phyloP scores from a whole-genome alignment of 2,329 filamentous ascomycete species.

The Trichoderma sp. region DNA sequence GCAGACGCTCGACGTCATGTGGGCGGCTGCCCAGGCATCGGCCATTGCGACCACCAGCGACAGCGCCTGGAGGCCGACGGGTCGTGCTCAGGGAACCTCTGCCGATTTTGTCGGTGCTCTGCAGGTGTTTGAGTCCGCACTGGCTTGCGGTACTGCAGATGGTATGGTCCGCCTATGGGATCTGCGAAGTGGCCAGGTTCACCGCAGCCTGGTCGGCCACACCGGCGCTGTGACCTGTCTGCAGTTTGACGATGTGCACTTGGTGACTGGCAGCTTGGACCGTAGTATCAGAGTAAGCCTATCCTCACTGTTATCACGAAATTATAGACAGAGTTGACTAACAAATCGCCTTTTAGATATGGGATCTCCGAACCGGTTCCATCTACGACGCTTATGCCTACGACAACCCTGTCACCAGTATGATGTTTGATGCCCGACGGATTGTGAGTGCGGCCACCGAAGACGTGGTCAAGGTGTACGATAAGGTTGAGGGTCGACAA shows the following conservation, averaged over 20 bases:
- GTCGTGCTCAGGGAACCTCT: slow-evolving; percentile 62
- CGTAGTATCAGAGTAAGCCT: slow-evolving; percentile 86
- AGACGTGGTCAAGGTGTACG: slow-evolving; percentile 95
- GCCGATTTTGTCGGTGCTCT: slow-evolving; percentile 94
- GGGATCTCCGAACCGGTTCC: slow-evolving; percentile 94
- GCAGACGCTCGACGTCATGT: slow-evolving; percentile 95
- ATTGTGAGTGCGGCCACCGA: slow-evolving; percentile 92
- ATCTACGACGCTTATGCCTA: slow-evolving; percentile 97
- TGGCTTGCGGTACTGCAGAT: slow-evolving; percentile 95
- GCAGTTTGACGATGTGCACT: slow-evolving; percentile 93
- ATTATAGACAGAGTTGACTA: not conserved
- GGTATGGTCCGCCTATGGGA: slow-evolving; percentile 98
- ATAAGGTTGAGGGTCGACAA: slow-evolving; percentile 92
- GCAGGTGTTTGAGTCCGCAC: slow-evolving; percentile 92
- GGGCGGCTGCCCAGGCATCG: slow-evolving; percentile 91
- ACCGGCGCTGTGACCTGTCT: slow-evolving; percentile 92
- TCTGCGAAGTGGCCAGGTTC: slow-evolving; percentile 93
- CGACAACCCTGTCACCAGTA: slow-evolving; percentile 86
- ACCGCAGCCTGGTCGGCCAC: slow-evolving; percentile 91
- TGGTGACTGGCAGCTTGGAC: slow-evolving; percentile 91
- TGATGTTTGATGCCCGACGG: slow-evolving; percentile 93
- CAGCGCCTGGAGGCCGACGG: slow-evolving; percentile 72
- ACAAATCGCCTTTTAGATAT: slow-evolving; percentile 69
- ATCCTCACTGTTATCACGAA: not conserved
- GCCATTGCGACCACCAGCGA: slow-evolving; percentile 66